These are phyloP conservation scores for Kuraishia molischiana DNA, from an alignment of 805 yeast species.

Conservation along the genomic window DNA sequence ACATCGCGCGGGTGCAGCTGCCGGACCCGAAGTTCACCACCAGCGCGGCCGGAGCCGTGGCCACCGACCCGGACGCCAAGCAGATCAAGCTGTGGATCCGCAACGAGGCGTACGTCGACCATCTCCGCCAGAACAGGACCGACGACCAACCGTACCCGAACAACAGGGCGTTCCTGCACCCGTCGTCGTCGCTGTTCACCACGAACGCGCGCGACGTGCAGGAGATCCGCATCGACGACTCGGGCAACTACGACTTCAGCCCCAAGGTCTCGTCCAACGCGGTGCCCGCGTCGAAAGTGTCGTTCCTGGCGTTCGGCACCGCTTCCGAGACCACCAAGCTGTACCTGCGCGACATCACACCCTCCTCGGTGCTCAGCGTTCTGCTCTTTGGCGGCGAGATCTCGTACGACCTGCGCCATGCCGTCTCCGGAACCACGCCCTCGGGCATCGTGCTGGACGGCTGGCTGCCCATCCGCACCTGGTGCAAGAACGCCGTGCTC, in stretches of 20 bases:
- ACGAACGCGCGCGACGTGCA: slow-evolving; percentile 5
- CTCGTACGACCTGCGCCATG: slow-evolving; percentile 39
- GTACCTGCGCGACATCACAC: slow-evolving; percentile 70
- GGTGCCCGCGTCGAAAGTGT: slow-evolving; percentile 27
- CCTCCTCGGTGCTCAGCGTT: slow-evolving; percentile 61
- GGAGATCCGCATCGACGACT: slow-evolving; percentile 13
- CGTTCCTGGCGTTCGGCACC: slow-evolving; percentile 55
- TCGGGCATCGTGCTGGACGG: slow-evolving; percentile 81
- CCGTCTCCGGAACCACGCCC: slow-evolving; percentile 36
- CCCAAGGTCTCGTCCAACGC: slow-evolving; percentile 22
- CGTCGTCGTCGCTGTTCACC: slow-evolving; percentile 69
- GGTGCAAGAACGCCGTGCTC: slow-evolving; percentile 91
- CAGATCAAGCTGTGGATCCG: slow-evolving; percentile 65
- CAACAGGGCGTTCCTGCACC: slow-evolving; percentile 74
- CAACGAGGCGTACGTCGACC: slow-evolving; percentile 38
- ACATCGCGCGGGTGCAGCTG: slow-evolving; percentile 66
- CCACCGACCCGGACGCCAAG: slow-evolving; percentile 75
- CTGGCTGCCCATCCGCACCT: slow-evolving; percentile 88
- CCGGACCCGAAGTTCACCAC: slow-evolving; percentile 74
- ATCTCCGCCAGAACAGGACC: neutral
- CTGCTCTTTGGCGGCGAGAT: slow-evolving; percentile 77
- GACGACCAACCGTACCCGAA: slow-evolving; percentile 31
- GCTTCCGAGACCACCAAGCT: slow-evolving; percentile 58
- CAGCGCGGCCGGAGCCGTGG: slow-evolving; percentile 71
- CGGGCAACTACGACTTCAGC: slow-evolving; percentile 27